Base-by-base conservation (phyloP, 805 yeast species). In the Barnettozyma populi region DNA sequence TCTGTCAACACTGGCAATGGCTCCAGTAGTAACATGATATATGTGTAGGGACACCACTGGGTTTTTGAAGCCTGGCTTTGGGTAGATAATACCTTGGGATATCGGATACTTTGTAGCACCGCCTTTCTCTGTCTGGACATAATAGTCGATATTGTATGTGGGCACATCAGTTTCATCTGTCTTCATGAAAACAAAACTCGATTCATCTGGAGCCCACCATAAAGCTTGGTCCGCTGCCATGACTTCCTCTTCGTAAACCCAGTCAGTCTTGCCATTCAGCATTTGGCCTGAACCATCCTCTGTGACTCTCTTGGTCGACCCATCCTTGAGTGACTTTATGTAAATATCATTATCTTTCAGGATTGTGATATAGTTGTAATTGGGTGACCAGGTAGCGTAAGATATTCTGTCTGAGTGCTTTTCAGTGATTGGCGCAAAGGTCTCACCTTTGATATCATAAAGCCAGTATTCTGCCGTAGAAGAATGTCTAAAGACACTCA, bases 241-340 rank as follows among this genome's bases (percentile, higher is more conserved):
- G 1, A 89, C 95, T 63, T 89, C 97, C 56, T 89, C 97, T 60
- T 90, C 97, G 57, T 89, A 90, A 9, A 88, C 95, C 97, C 97
- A 89, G 62, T 89, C 96, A 0, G 96, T 92, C 53, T 80, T 82
- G 2, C 95, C 97, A 59, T 90, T 85, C 61, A 86, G 83, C 7
- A 86, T 67, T 48, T 74, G 73, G 1, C 70, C 73, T 20, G 81
- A 78, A 14, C 96, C 96, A 57, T 86, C 95, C 27, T 51, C 48
- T 0, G 97, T 87, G 1, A 68, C 49, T 56, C 79, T 80, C 1
- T 55, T 62, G 2, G 68, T 53, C 1, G 63, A 52, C 8, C 61
- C 19, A 37, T 57, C 47, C 14, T 49, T 51, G 1, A 69, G 45
- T 11, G 77, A 67, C 47, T 73, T 74, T 14, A 86, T 54, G 60